Conservation (phyloP, 2,329 filamentous ascomycete species). For the Beauveria caledonica region DNA sequence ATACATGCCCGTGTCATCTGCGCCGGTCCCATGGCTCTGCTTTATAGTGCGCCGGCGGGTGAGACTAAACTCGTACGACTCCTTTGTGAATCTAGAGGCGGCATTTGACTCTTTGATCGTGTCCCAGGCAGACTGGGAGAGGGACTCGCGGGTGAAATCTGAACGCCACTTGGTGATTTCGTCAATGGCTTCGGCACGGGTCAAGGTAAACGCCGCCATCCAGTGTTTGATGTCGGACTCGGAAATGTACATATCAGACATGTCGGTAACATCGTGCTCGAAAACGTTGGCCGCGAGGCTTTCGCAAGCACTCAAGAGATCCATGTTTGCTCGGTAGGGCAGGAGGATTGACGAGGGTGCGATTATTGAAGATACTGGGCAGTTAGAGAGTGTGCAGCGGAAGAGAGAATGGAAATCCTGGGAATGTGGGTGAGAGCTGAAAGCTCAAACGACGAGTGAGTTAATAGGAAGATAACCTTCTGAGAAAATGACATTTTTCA, state of each 20-base stretch:
- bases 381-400: no score
- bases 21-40: neutral
- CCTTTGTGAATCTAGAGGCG: conserved; percentile 9
- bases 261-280: neutral
- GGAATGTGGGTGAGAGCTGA: no score
- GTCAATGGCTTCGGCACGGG: neutral
- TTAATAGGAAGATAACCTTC: no score
- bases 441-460: no score
- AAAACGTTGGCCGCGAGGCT: neutral
- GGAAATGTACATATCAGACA: neutral
- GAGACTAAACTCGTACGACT: conserved; percentile 13
- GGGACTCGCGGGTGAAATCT: neutral
- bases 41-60: neutral
- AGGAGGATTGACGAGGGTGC: no score
- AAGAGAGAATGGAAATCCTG: neutral
- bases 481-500: no score
- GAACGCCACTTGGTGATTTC: conserved; percentile 10
- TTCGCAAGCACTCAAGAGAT: conserved; percentile 1
- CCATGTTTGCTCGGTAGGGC: neutral
- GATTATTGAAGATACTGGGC: no score
- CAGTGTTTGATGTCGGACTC: conserved; percentile 9
- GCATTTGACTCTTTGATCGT: conserved; percentile 2
- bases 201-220: conserved; percentile 8
- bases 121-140: conserved; percentile 10
- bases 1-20: neutral